Evolutionary conservation across 495 filamentous ascomycete genomes (phyloP).

Genomic region (Letharia lupina): DNA sequence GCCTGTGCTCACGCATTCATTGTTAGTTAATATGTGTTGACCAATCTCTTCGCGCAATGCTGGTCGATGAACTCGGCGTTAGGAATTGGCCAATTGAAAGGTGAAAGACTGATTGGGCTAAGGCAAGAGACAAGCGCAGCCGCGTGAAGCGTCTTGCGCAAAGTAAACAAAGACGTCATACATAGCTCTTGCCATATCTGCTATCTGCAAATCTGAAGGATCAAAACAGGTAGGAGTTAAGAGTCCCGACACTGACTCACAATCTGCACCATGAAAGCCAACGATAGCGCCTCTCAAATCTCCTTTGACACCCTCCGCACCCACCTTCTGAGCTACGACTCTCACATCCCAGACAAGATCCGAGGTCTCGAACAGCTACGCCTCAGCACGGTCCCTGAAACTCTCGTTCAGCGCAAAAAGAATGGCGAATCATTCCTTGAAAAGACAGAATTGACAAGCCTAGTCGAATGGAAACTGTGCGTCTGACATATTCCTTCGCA

Average conservation of each 20-base stretch:
- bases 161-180: conserved; percentile 10
- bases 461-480: conserved; percentile 32
- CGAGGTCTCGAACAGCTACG: conserved; percentile 16
- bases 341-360: conserved; percentile 12
- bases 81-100: no score
- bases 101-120: no score
- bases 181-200: no score
- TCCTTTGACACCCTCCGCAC: background rate
- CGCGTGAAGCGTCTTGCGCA: no score
- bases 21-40: no score
- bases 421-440: conserved; percentile 21
- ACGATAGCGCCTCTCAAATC: conserved; percentile 1
- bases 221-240: no score
- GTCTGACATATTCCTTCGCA: conserved; percentile 2
- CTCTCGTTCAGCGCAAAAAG: conserved; percentile 15
- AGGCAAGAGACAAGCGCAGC: no score
- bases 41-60: no score
- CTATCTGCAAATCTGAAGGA: background rate
- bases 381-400: conserved; percentile 14
- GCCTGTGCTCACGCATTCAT: no score
- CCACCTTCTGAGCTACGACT: conserved; percentile 9
- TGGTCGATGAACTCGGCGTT: no score
- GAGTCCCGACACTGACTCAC: background rate
- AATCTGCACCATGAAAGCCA: conserved; percentile 5
- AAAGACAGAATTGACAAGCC: conserved; percentile 26